Base-by-base conservation (phyloP, 2,329 filamentous ascomycete genomes). In the Fusarium proliferatum region DNA sequence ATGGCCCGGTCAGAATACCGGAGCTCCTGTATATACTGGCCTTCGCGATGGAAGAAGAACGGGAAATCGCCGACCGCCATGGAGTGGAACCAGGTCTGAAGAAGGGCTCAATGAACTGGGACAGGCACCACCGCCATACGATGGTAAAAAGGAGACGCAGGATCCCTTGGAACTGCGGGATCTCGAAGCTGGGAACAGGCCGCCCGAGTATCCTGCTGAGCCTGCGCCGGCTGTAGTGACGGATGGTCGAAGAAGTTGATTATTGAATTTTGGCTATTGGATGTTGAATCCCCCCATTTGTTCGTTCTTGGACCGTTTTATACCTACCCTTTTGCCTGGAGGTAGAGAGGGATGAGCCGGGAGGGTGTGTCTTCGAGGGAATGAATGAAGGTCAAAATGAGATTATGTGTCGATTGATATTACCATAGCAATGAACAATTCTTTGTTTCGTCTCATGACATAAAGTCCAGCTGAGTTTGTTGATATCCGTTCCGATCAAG, bases 121-220 rank as follows among this genome's bases (percentile, higher is more conserved):
- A 34, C 89, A 92, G 79, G 89, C 90, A 15, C 91, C 91, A 56
- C 91, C 91, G 53, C 89, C 90, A 1, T 93, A 93, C 78, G 83
- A 82, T 45, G 76, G 77, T 11, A 82, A 81, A 74, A 79, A 80
- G 71, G 69, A 78, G 34, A 63, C 49, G 30, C 67, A 72, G 28
- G 62, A 69, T 51, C 55, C 73, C 12, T 62, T 66, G 42, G 78
- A 79, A 67, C n/a, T 76, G 49, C 74, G 71, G 28, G 78, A 80
- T 45, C 46, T 80, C 21, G 80, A 80, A 63, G 71, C 71, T 49
- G 77, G 70, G 33, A 60, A 64, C 5, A 72, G 69, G 56, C 81
- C 80, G 36, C 81, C 80, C 5, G 77, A 75, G 21, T 82, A 82
- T 66, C 75, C 73, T 38, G 64, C 75, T 30, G 71, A 75, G 48